Conservation (phyloP, 108 stramenopile species). For the Skeletonema tropicum region DNA sequence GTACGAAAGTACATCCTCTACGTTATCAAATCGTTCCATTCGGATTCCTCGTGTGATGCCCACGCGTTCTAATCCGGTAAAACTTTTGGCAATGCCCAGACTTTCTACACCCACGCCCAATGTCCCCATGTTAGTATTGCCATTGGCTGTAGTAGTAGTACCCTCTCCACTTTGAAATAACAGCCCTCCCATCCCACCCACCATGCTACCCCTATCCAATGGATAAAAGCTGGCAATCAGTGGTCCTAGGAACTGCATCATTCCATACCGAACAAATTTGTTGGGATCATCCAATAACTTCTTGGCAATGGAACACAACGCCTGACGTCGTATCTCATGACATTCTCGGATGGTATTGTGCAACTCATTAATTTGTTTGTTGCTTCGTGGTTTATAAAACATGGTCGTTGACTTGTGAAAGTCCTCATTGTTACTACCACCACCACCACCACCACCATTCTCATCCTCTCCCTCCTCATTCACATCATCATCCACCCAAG, state of each 20-base stretch:
- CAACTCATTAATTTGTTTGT: constrained; percentile 28
- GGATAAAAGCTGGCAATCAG: constrained; percentile 89
- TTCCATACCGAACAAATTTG: constrained; percentile 82
- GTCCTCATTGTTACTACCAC: neutral
- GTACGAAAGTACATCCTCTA: constrained; percentile 38
- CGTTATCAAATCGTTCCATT: neutral
- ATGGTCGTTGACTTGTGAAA: constrained; percentile 7
- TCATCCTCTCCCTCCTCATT: constrained; percentile 9
- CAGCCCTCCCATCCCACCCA: constrained; percentile 49
- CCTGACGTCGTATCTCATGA: constrained; percentile 62
- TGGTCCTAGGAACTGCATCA: constrained; percentile 91
- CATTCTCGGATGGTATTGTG: constrained; percentile 31
- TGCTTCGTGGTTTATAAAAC: constrained; percentile 36
- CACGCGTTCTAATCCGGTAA: constrained; percentile 34
- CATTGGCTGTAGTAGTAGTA: neutral
- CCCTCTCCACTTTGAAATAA: constrained; percentile 6
- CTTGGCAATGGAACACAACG: constrained; percentile 75
- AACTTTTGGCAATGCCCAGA: constrained; percentile 39
- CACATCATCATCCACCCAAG: constrained; percentile 33
- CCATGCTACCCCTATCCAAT: constrained; percentile 55
- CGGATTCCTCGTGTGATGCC: neutral
- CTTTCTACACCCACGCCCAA: constrained; percentile 42
- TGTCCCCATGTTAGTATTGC: constrained; percentile 13
- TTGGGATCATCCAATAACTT: constrained; percentile 71
- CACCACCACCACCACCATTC: neutral